Evolutionary conservation across 148 eudicot genomes (phyloP), one percentile per base, ranked within the genome.

Genomic region (Selenicereus undatus): DNA sequence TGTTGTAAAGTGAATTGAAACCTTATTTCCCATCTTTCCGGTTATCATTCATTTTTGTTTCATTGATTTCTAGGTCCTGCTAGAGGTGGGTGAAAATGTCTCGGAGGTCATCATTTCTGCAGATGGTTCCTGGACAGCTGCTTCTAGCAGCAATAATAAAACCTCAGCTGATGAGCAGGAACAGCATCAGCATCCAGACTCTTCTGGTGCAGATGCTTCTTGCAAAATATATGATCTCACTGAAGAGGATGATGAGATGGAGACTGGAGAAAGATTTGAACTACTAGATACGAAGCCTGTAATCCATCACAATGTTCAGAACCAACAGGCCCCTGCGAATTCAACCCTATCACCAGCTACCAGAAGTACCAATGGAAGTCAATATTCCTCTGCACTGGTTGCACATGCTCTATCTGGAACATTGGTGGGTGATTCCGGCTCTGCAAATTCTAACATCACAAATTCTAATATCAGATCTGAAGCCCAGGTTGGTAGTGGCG

Each of bases 101-200:
- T 77, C 80, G 1, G 92, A 86, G 85, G 91, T 95, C 75, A 88
- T 89, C 11, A 84, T 95, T 43, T 83, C 90, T 30, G 87, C 87
- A 20, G 97, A 95, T 81, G 97, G 97, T 35, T 92, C 93, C 18
- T 95, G 96, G 96, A 85, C 87, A 62, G 85, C 92, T 81, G 89
- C 84, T 54, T 45, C 78, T 79, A 86, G 80, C 82, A 82, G 81
- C 66, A 88, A 84, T 32, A 89, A 86, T 72, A 80, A 79, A 79
- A 80, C 79, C 73, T 69, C 83, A 81, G 74, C 85, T 42, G 81
- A 75, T 29, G 80, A 80, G 88, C 83, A 75, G 54, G 82, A 73
- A 50, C 69, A 71, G 26, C 73, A 54, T 45, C 84, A 74, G 32
- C 42, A 42, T 22, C 76, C 82, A 42, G 79, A 69, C 11, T 52